Base-by-base conservation (phyloP, 139 green algal species). In the Haematococcus lacustris region DNA sequence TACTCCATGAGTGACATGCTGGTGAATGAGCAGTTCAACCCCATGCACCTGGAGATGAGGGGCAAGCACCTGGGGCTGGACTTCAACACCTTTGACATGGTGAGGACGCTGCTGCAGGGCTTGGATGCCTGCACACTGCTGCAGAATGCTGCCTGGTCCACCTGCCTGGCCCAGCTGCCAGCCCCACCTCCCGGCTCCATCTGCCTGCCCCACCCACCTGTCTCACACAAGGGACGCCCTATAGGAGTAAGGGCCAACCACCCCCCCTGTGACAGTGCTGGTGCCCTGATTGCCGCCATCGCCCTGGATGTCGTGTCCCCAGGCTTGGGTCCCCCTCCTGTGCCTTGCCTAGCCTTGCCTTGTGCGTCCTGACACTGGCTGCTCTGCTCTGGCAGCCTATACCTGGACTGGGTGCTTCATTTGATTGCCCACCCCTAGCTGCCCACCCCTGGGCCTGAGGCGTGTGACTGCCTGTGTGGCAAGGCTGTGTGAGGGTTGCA, bases 41-140 rank as follows among this genome's bases (percentile, higher is more conserved):
- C 81, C 38, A 74, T 88, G 67, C 75, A 88, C 78, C 73, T 88
- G 37, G 75, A 86, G 70, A 86, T 84, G 83, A 75, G 83, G 9
- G 76, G 78, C 35, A 76, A 77, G 60, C 73, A 67, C 34, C 73
- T 88, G 51, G 83, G 80, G 1, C 71, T 88, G 57, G 80, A 88
- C 73, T 88, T 88, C 60, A 70, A 25, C 32, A 41, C 71, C 32
- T 88, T 86, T 76, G 80, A 88, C 66, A 39, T 65, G 66, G 66
- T 71, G 66, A 28, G 66, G 9, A 4, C 23, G 25, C 32, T 37
- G 53, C 53, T 17, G 9, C 17, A 35, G 9, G 53, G 21, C 17
- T 64, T 7, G 4, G 4, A 9, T 64, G 53, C 23, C 21, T 64
- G 4, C 28, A 30, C 13, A 4, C 53, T 64, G 53, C 7, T n/a